Base-by-base conservation (phyloP, 176 grass and related monocot species). In the Metroxylon sagu region DNA sequence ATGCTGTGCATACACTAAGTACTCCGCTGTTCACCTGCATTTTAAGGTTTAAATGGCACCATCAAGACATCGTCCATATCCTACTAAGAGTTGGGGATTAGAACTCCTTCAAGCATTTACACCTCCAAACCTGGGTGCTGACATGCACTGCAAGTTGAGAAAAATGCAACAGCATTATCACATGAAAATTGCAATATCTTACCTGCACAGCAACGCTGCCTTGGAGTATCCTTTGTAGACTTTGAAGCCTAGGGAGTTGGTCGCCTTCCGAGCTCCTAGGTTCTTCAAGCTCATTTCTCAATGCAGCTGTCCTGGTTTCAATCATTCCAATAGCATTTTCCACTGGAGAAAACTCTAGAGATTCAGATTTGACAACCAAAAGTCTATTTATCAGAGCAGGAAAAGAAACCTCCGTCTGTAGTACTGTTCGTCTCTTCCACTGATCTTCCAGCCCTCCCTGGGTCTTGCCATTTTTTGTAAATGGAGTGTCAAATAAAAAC, bases 271-370 rank as follows among this genome's bases (percentile, higher is more conserved):
- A 91, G 78, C 92, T 97, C 25, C 92, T 80, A 12, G 92, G 87
- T 73, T 97, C 92, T 77, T 97, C 92, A 67, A 97, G 84, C 56
- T 97, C 92, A 75, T 90, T 97, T 71, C 92, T 85, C 76, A 97
- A 68, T 48, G 92, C 87, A 53, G 81, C 75, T 17, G 87, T 97
- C 54, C 87, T 82, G 56, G 87, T 97, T 77, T 97, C 87, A 14
- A 97, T 97, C 93, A 91, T 97, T 72, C 93, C 93, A 73, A 97
- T 91, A 1, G 87, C 93, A 67, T 97, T 97, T 56, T 97, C 93
- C 0, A 97, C 93, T 49, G 93, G 93, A 53, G 93, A 91, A 30
- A 97, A 97, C 73, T 97, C 93, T 29, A 97, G 66, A 25, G 87
- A 91, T 72, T 91, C 93, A 17, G 83, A 91, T 50, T 97, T 88